These are phyloP conservation scores for Coffea canephora DNA, from an alignment of 257 asterid species.

Conservation along the genomic window DNA sequence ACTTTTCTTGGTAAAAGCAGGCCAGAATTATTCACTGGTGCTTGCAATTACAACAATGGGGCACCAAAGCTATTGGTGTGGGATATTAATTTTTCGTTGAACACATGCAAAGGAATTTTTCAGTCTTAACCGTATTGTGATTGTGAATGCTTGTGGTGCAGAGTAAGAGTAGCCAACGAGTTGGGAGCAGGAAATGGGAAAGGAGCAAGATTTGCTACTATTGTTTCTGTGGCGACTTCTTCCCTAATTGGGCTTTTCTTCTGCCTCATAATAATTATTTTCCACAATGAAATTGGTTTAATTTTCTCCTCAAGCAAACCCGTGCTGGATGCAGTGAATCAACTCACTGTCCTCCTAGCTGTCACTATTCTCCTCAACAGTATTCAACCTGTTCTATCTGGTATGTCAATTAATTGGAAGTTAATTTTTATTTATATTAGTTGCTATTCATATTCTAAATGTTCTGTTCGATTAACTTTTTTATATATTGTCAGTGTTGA, in stretches of 20 bases:
- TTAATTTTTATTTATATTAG: neutral
- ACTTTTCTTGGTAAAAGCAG: too few species aligned
- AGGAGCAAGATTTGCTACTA: slow-evolving; percentile 60
- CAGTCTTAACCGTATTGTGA: too few species aligned
- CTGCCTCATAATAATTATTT: slow-evolving; percentile 48
- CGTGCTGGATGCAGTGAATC: slow-evolving; percentile 46
- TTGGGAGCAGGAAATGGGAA: slow-evolving; percentile 27
- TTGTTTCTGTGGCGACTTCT: slow-evolving; percentile 53
- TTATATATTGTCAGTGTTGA: too few species aligned
- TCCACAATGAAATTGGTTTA: slow-evolving; percentile 47
- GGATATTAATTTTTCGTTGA: neutral
- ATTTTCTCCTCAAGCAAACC: slow-evolving; percentile 46
- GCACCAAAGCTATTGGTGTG: neutral
- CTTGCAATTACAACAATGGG: neutral
- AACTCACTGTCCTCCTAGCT: slow-evolving; percentile 57
- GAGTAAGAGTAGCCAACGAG: slow-evolving; percentile 38
- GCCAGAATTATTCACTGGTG: too few species aligned
- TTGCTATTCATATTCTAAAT: neutral
- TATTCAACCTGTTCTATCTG: slow-evolving; percentile 71
- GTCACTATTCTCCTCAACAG: slow-evolving; percentile 64
- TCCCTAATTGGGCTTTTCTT: slow-evolving; percentile 43
- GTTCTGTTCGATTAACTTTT: neutral
- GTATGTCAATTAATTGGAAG: slow-evolving; percentile 12
- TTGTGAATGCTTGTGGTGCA: neutral
- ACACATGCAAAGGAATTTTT: too few species aligned